phyloP scores from a whole-genome alignment of 2,329 filamentous ascomycete species.

The Rugonectria rugulosa region DNA sequence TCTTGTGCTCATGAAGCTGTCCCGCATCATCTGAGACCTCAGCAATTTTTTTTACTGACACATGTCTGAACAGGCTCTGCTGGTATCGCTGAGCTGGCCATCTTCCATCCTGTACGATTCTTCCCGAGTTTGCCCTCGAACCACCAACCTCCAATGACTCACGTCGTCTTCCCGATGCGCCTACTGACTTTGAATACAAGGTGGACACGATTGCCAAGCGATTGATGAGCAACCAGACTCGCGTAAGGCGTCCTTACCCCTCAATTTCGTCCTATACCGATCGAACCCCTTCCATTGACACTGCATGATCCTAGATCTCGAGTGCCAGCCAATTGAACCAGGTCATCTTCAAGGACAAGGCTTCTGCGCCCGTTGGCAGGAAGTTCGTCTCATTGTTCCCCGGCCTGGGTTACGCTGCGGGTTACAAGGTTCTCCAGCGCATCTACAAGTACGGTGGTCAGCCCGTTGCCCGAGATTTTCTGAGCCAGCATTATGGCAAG shows the following conservation, averaged over 20 bases:
- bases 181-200: constrained; percentile 51
- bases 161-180: constrained; percentile 13
- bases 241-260: constrained; percentile 62
- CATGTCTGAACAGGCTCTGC: constrained; percentile 77
- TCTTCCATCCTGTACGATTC: constrained; percentile 83
- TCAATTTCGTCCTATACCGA: constrained; percentile 8
- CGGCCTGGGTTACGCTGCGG: constrained; percentile 94
- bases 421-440: constrained; percentile 96
- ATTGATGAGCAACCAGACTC: constrained; percentile 95
- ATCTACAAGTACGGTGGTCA: constrained; percentile 99
- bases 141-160: constrained; percentile 9
- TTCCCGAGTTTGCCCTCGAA: constrained; percentile 17
- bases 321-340: constrained; percentile 73
- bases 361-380: constrained; percentile 69
- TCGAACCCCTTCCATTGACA: constrained; percentile 24
- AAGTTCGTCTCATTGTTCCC: constrained; percentile 98
- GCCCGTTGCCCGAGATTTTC: constrained; percentile 91
- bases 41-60: constrained; percentile 30
- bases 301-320: constrained; percentile 39
- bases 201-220: constrained; percentile 99
- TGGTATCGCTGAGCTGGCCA: constrained; percentile 89
- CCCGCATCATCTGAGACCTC: constrained; percentile 4
- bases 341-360: constrained; percentile 94
- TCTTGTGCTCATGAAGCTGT: neutral
- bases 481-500: constrained; percentile 79